A percentile compares a stretch with the other conserved stretches of the same genome.
phyloP scores from a whole-genome alignment of 169 alveolate species.

The Ichthyophthirius multifiliis region DNA sequence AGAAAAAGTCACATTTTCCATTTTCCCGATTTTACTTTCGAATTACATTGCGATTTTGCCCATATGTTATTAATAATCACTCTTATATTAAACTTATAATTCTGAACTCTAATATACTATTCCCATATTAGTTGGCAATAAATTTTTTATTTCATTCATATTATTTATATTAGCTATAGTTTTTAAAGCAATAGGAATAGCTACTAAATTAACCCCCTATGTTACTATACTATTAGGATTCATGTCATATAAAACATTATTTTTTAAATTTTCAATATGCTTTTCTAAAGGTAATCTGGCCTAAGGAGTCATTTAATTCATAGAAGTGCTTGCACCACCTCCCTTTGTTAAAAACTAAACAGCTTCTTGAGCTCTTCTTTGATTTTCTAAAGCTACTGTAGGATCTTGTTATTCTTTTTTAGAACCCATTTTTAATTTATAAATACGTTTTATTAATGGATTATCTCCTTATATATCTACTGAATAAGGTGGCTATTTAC shows the following conservation, averaged over 20 bases:
- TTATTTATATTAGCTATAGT: not conserved
- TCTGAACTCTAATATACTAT: conserved; percentile 30
- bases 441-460: conserved; percentile 64
- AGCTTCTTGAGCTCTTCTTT: conserved; percentile 14
- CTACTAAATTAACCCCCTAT: not conserved
- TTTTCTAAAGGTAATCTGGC: conserved; percentile 23
- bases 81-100: conserved; percentile 50
- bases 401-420: conserved; percentile 47
- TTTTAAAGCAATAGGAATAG: not conserved
- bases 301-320: not conserved
- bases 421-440: conserved; percentile 53
- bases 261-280: conserved; percentile 26
- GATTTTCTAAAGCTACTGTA: conserved; percentile 8
- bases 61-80: conserved; percentile 45
- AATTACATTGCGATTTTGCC: conserved; percentile 48
- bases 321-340: conserved; percentile 2
- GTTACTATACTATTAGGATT: not conserved
- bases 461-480: conserved; percentile 59
- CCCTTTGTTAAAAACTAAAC: not conserved
- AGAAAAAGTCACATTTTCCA: conserved; percentile 38
- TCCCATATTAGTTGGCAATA: not conserved
- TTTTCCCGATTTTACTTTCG: conserved; percentile 34
- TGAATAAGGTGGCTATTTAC: conserved; percentile 73
- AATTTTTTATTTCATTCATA: conserved; percentile 9
- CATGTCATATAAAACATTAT: not conserved